Percentiles rank a stretch among this genome's conserved stretches.
Evolutionary conservation across 805 yeast species (phyloP).

Genomic region (Starmerella apicola): DNA sequence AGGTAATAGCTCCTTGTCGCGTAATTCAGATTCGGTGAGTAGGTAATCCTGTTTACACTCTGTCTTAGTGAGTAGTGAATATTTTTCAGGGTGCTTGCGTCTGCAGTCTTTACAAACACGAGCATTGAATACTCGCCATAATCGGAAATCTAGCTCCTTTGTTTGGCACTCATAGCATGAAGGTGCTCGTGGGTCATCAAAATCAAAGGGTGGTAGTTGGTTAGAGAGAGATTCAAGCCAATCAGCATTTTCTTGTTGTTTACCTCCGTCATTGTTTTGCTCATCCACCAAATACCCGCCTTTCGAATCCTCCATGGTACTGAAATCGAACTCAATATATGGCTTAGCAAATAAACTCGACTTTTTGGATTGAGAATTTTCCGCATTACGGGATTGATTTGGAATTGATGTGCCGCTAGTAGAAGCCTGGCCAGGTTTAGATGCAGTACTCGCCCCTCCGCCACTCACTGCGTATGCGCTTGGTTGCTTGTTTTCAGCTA

Average conservation of each 20-base stretch:
- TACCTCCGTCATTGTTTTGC: constrained; percentile 20
- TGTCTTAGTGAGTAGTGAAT: constrained; percentile 82
- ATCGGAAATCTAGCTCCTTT: constrained; percentile 64
- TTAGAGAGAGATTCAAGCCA: constrained; percentile 23
- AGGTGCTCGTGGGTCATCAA: constrained; percentile 61
- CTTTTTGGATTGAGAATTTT: constrained; percentile 5
- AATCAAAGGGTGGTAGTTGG: constrained; percentile 27
- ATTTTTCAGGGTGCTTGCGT: constrained; percentile 67
- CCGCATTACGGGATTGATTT: constrained; percentile 14
- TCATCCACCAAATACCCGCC: constrained; percentile 68
- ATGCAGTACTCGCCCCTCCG: not conserved
- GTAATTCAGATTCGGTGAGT: constrained; percentile 83
- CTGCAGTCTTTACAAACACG: constrained; percentile 75
- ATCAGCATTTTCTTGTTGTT: constrained; percentile 11
- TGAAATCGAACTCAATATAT: constrained; percentile 48
- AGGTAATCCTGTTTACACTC: constrained; percentile 90
- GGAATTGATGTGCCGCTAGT: constrained; percentile 3
- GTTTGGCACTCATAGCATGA: constrained; percentile 75
- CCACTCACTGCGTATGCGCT: not conserved
- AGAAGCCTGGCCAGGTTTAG: constrained; percentile 3
- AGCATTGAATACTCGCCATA: constrained; percentile 51
- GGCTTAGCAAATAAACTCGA: constrained; percentile 20
- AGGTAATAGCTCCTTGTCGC: constrained; percentile 54
- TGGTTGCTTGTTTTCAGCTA: not conserved
- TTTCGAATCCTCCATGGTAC: constrained; percentile 75